Evolutionary conservation across 2,329 filamentous ascomycete species (phyloP), one percentile per base, ranked within the genome.

Genomic region (Ceratocystis lukuohia): DNA sequence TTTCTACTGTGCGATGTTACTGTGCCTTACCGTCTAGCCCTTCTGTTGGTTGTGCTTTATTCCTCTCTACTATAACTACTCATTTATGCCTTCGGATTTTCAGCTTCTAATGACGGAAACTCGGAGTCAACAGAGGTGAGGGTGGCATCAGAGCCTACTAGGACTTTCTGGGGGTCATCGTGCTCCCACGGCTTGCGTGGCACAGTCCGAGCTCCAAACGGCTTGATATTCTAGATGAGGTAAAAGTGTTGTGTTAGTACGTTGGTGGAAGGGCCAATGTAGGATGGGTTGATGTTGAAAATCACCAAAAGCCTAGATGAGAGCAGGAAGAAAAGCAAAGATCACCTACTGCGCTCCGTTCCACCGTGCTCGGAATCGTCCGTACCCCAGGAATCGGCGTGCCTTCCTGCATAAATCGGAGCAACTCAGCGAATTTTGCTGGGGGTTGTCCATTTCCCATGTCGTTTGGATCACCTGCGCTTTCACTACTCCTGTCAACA

Each of bases 361-460:
- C 79, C 4, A 96, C 79, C 0, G 87, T 94, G 70, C 90, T 84
- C 3, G 92, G 91, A 65, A 96, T 93, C 69, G 96, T 84, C 70
- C 86, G 86, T 72, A 96, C 95, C 0, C 92, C 92, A 1, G 91
- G 91, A 56, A 96, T 88, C 0, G 89, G 87, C 71, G 90, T 85
- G 65, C 91, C 91, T 33, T 85, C 86, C 28, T 89, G 89, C 65
- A 96, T 89, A 65, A 96, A 82, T 71, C 90, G 88, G 66, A 96
- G 87, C 69, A 96, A 91, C 70, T 93, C 86, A 6, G 89, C 87
- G 74, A 96, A 96, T 45, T 61, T 59, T 7, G 61, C 76, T 76
- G n/a, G 70, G 72, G 3, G 67, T 70, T 5, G 70, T 65, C 15
- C 67, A 69, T 67, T 7, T 70, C 72, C 69, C 22, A 70, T 69